Conservation (phyloP, 2,329 filamentous ascomycete species). For the Dactylella cylindrospora region DNA sequence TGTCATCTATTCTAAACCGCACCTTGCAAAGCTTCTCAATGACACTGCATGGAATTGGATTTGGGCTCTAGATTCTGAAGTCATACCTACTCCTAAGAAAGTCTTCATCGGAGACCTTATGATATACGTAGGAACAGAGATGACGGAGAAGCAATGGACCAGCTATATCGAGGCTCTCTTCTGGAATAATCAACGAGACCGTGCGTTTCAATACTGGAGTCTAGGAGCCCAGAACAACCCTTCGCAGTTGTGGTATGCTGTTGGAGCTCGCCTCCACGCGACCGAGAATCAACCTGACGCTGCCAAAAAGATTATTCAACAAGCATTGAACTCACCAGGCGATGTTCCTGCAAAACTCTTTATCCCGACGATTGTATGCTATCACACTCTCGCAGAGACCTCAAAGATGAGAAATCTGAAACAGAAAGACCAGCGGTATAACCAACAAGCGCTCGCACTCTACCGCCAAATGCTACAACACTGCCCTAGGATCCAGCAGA, state of each 20-base stretch:
- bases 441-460: conserved; percentile 19
- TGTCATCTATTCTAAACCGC: conserved; percentile 13
- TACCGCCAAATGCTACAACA: conserved; percentile 29
- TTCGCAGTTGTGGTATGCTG: conserved; percentile 25
- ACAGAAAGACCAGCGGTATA: conserved; percentile 19
- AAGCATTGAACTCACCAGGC: conserved; percentile 14
- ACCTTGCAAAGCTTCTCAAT: conserved; percentile 26
- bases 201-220: conserved; percentile 27
- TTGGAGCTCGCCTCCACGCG: conserved; percentile 29
- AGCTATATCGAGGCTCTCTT: conserved; percentile 36
- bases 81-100: conserved; percentile 20
- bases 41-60: conserved; percentile 29
- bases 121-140: conserved; percentile 13
- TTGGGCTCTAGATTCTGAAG: conserved; percentile 26
- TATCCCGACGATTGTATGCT: conserved; percentile 31
- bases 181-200: conserved; percentile 34
- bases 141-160: conserved; percentile 36
- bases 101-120: conserved; percentile 38
- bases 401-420: conserved; percentile 23
- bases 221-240: conserved; percentile 20
- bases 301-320: conserved; percentile 19
- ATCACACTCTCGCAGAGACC: conserved; percentile 29
- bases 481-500: conserved; percentile 21
- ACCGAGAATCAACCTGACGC: conserved; percentile 33
- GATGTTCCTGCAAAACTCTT: conserved; percentile 22